phyloP scores from a whole-genome alignment of 75 land plant genomes.

The Picea sitchensis region DNA sequence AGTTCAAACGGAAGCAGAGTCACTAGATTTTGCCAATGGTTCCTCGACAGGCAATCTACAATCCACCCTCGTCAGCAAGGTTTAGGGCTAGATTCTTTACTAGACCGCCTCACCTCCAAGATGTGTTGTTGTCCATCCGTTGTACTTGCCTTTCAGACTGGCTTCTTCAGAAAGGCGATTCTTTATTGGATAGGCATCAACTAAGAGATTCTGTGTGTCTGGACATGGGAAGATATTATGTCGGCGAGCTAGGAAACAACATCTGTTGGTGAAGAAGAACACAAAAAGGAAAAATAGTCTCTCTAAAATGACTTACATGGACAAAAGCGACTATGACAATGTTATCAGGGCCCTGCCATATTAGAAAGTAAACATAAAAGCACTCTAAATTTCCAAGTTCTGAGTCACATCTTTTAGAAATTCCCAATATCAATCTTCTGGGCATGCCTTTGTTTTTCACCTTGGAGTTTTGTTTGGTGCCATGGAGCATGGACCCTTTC shows the following conservation, averaged over 20 bases:
- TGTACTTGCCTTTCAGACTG: no score
- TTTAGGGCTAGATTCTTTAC: no score
- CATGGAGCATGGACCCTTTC: no score
- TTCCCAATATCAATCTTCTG: neutral
- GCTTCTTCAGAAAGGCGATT: no score
- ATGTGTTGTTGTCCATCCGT: no score
- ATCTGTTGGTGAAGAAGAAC: conserved; percentile 17
- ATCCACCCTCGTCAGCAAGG: no score
- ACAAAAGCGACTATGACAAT: conserved; percentile 49
- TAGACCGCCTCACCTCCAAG: no score
- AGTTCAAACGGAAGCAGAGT: no score
- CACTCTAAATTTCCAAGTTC: conserved; percentile 16
- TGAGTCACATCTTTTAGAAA: neutral
- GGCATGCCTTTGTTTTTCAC: no score
- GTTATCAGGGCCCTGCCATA: conserved; percentile 55
- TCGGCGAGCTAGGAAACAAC: conserved; percentile 15
- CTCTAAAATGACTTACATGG: conserved; percentile 41
- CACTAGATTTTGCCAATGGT: no score
- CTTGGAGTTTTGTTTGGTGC: no score
- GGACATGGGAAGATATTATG: conserved; percentile 85
- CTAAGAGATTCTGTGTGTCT: conserved; percentile 90
- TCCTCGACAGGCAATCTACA: no score
- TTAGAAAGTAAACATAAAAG: conserved; percentile 43
- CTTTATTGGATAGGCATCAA: conserved; percentile 57
- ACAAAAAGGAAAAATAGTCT: conserved; percentile 77